A percentile compares a stretch with the other conserved stretches of the same genome.
Evolutionary conservation across 1,284 basidiomycete genomes (phyloP).

Genomic region (Cryptococcus neoformans): DNA sequence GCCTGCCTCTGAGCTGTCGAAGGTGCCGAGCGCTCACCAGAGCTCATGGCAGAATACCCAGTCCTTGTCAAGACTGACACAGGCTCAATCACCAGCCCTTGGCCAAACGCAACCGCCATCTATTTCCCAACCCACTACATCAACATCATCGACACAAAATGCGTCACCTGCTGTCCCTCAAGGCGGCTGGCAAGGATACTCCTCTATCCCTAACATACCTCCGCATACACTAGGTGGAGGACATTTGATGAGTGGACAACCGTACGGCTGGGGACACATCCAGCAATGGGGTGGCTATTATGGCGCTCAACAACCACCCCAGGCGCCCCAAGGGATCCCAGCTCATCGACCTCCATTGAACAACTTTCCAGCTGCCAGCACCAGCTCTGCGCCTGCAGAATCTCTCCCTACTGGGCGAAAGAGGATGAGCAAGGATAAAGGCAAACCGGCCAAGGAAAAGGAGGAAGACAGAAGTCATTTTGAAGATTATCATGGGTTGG

Average conservation of each 20-base stretch:
- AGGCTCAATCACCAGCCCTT: conserved; percentile 6
- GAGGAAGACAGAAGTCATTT: neutral
- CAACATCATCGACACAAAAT: neutral
- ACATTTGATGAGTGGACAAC: neutral
- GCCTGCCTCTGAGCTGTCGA: neutral
- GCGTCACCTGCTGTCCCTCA: conserved; percentile 12
- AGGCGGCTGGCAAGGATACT: conserved; percentile 27
- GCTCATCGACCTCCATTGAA: conserved; percentile 5
- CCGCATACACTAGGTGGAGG: no score
- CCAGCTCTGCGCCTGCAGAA: conserved; percentile 3
- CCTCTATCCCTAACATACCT: neutral
- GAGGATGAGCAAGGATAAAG: conserved; percentile 12
- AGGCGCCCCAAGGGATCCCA: neutral
- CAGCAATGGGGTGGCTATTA: neutral
- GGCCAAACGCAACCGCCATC: neutral
- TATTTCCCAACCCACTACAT: no score
- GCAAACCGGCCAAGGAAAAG: neutral
- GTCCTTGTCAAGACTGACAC: neutral
- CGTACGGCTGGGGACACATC: neutral
- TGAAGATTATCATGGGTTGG: conserved; percentile 23
- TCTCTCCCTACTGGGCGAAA: conserved; percentile 5
- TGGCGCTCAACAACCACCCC: neutral
- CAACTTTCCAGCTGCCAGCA: conserved; percentile 8
- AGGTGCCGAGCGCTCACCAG: neutral
- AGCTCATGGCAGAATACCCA: neutral